Conservation (phyloP, 371 early-diverging fungal species). For the Mortierella sp. region DNA sequence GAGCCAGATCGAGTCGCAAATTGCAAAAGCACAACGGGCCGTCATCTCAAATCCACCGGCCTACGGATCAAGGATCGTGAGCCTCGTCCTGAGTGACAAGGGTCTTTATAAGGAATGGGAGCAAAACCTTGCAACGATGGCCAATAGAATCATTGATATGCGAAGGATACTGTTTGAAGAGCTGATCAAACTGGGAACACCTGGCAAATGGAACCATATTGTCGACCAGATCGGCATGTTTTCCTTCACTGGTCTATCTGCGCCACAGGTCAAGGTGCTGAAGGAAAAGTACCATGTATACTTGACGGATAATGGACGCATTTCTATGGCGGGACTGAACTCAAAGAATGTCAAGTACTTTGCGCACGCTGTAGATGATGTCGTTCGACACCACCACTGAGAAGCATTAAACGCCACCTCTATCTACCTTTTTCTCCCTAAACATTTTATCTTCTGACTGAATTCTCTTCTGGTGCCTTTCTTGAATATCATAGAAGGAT, state of each 20-base stretch:
- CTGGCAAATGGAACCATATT: constrained; percentile 97
- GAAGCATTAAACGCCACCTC: too few species aligned
- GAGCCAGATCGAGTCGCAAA: constrained; percentile 78
- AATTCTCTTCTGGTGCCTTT: not conserved
- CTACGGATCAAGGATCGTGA: constrained; percentile 92
- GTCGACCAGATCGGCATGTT: constrained; percentile 98
- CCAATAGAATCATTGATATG: constrained; percentile 90
- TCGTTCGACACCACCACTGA: constrained; percentile 62
- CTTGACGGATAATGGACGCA: constrained; percentile 94
- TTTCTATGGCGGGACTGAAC: constrained; percentile 96
- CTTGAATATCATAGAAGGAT: too few species aligned
- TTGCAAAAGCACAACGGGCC: constrained; percentile 87
- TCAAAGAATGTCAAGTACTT: constrained; percentile 87
- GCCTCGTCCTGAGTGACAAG: constrained; percentile 80
- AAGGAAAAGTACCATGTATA: constrained; percentile 91
- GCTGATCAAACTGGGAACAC: constrained; percentile 79
- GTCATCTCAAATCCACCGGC: constrained; percentile 92
- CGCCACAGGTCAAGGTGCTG: constrained; percentile 79
- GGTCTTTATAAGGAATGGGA: constrained; percentile 88
- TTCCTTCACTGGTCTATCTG: constrained; percentile 85
- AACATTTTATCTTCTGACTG: too few species aligned
- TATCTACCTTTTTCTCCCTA: too few species aligned
- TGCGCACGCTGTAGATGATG: constrained; percentile 82
- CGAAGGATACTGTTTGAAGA: constrained; percentile 76
- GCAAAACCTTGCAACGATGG: constrained; percentile 83